Evolutionary conservation across 2,329 filamentous ascomycete genomes (phyloP).

Genomic region (Talaromyces rugulosus): DNA sequence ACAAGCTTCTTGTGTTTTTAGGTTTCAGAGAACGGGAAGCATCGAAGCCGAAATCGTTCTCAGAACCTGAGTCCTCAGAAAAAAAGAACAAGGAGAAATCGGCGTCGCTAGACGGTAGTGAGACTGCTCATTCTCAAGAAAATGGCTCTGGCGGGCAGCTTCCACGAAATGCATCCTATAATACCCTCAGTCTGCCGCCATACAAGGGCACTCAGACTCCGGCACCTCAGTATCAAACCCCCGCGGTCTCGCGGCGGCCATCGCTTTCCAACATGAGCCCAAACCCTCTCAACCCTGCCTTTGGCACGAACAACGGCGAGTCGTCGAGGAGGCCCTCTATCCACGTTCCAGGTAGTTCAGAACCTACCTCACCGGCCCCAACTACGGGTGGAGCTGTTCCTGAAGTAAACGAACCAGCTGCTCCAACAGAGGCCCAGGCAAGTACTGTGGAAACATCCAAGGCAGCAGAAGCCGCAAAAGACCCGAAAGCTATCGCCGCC

Average conservation of each 20-base stretch:
- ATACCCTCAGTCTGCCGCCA: slow-evolving; percentile 6
- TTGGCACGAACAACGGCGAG: slow-evolving; percentile 1
- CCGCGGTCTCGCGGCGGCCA: slow-evolving; percentile 9
- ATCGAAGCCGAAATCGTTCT: slow-evolving; percentile 1
- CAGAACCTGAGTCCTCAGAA: neutral
- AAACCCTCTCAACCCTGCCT: neutral
- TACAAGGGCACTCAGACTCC: slow-evolving; percentile 11
- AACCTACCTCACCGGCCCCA: neutral
- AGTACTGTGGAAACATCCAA: neutral
- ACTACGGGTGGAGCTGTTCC: neutral
- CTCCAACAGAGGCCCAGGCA: neutral
- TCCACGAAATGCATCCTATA: slow-evolving; percentile 7
- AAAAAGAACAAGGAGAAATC: neutral
- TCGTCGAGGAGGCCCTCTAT: slow-evolving; percentile 8
- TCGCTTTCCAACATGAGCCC: slow-evolving; percentile 10
- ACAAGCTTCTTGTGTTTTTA: slow-evolving; percentile 8
- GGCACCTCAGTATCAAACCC: slow-evolving; percentile 13
- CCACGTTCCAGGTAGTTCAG: neutral
- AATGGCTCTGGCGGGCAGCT: neutral
- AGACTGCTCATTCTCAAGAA: neutral
- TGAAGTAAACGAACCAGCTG: neutral
- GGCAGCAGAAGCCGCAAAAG: neutral
- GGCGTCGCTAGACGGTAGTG: neutral
- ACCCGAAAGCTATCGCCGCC: neutral
- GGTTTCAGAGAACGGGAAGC: slow-evolving; percentile 6